A percentile compares a stretch with the other conserved stretches of the same genome.
phyloP scores from a whole-genome alignment of 495 filamentous ascomycete species.

The Astrocystis sublimbata region DNA sequence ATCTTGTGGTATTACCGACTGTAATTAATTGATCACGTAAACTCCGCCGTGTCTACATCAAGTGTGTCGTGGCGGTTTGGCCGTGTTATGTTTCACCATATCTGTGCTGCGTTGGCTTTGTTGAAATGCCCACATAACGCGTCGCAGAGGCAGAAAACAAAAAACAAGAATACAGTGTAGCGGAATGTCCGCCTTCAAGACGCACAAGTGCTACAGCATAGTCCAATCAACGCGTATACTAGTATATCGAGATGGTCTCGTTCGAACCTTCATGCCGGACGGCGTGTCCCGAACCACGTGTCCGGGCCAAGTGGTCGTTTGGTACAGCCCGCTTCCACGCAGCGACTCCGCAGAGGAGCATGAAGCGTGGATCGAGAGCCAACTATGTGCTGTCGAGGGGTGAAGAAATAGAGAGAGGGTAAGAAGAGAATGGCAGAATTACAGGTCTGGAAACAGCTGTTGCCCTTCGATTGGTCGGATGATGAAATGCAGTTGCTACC shows the following conservation, averaged over 20 bases:
- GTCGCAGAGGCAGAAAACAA: no score
- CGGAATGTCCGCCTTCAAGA: not conserved
- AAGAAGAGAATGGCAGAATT: no score
- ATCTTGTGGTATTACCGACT: no score
- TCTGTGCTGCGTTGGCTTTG: not conserved
- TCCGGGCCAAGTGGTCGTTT: no score
- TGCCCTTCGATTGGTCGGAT: constrained; percentile 8
- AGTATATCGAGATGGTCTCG: not conserved
- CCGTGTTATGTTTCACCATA: not conserved
- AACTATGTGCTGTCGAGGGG: not conserved
- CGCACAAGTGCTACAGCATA: no score
- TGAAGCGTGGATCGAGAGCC: not conserved
- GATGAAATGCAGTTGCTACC: not conserved
- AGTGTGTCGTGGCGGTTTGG: not conserved
- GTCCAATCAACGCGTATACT: not conserved
- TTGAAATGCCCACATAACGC: not conserved
- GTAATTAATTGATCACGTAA: no score
- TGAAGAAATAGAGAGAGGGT: not conserved
- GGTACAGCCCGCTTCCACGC: not conserved
- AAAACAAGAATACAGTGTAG: not conserved
- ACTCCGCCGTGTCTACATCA: no score
- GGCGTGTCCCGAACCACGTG: constrained; percentile 15
- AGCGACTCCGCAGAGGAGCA: not conserved
- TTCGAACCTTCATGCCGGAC: not conserved
- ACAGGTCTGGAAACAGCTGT: constrained; percentile 13